phyloP scores from a whole-genome alignment of 1,284 basidiomycete species.

The Somion occarium region DNA sequence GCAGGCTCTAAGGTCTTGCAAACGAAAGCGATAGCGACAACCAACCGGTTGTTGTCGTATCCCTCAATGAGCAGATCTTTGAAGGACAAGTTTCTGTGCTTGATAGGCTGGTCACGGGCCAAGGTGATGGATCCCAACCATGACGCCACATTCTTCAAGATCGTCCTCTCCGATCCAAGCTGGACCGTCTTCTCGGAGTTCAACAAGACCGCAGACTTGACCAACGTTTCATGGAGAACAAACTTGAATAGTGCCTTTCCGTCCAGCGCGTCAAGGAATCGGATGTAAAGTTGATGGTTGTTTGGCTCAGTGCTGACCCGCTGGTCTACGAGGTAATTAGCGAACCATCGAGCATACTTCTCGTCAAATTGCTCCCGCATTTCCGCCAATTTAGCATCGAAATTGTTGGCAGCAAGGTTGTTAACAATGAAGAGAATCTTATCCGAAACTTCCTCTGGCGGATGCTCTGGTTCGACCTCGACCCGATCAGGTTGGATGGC shows the following conservation, averaged over 20 bases:
- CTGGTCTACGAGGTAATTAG: conserved; percentile 95
- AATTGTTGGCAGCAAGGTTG: conserved; percentile 93
- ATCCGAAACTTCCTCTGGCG: conserved; percentile 88
- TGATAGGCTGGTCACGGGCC: conserved; percentile 89
- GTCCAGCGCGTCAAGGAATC: conserved; percentile 84
- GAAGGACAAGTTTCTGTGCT: conserved; percentile 91
- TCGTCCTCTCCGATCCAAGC: conserved; percentile 79
- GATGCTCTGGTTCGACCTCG: conserved; percentile 60
- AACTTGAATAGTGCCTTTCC: conserved; percentile 64
- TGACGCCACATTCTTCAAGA: conserved; percentile 91
- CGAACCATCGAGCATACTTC: conserved; percentile 90
- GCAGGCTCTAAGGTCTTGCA: conserved; percentile 96
- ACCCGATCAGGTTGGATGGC: conserved; percentile 67
- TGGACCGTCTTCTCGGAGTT: conserved; percentile 92
- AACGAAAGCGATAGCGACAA: conserved; percentile 97
- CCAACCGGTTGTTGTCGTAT: conserved; percentile 87
- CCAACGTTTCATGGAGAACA: conserved; percentile 90
- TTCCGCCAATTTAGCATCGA: conserved; percentile 81
- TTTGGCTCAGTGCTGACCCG: conserved; percentile 96
- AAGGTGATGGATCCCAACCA: conserved; percentile 96
- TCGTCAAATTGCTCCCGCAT: conserved; percentile 82
- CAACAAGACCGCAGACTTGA: conserved; percentile 81
- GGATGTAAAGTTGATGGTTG: conserved; percentile 93
- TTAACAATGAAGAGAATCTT: conserved; percentile 98
- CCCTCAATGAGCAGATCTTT: conserved; percentile 96